Base-by-base conservation (phyloP, 2,329 filamentous ascomycete genomes). In the Trichophaea hybrida region DNA sequence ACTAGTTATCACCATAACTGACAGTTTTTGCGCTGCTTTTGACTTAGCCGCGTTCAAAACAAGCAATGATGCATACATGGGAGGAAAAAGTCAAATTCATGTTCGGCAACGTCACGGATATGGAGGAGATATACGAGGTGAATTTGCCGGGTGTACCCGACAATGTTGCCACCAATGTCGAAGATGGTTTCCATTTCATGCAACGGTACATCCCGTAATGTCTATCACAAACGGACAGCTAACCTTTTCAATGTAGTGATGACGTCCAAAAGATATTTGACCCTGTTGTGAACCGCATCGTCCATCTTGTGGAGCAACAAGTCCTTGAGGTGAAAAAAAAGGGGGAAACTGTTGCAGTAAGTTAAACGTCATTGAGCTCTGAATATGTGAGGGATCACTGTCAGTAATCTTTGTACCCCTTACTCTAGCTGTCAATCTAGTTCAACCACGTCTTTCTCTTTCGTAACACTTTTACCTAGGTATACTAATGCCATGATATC, bases 181-280 rank as follows among this genome's bases (percentile, higher is more conserved):
- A 62, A 43, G 62, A 60, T 35, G 62, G 63, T 15, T 66, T 60
- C 49, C 64, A 56, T 58, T 48, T 37, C 44, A 64, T 61, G 54
- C 3, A 1, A 8, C 2, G 10, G 55, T 57, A 32, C 24, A 40
- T 44, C 10, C 15, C 34, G 6, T 24, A 43, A 3, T 5, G 3
- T 4, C 53, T 55, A 3, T n/a, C 1, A 2, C 37, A 3, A 2
- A 24, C 10, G 8, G 31, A 40, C 13, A n/a, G 37, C 34, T 55
- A 32, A 43, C 37, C 17, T 7, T 3, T 46, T 10, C 8, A 15
- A 37, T 46, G 4, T 10, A 56, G 56, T 6, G 40, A 7, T n/a
- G 44, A 63, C 6, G 60, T 69, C 61, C 63, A 61, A 44, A 33
- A 48, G 5, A 65, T 69, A 8, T 68, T 69, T 51, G 64, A 68